Conservation (phyloP, 192 early-diverging fungal species). For the Paraglomus brasilianum region DNA sequence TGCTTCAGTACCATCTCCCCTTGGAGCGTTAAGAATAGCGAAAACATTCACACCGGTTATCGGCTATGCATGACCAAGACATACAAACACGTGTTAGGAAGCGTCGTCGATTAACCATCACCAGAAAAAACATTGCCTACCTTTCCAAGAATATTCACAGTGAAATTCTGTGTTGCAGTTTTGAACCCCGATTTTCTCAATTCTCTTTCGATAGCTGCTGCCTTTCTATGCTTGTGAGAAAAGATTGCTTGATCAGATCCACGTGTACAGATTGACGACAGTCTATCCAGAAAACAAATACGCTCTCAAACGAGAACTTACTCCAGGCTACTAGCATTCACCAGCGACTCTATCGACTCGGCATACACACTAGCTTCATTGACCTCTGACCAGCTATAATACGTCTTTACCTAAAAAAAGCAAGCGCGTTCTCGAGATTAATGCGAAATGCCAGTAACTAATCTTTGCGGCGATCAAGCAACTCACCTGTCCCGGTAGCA, state of each 20-base stretch:
- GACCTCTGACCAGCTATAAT: slow-evolving; percentile 47
- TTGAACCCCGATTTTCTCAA: slow-evolving; percentile 54
- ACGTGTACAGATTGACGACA: background rate
- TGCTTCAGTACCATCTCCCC: slow-evolving; percentile 87
- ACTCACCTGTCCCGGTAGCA: slow-evolving; percentile 67
- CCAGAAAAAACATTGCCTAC: background rate
- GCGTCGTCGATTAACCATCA: too few relatives aligned
- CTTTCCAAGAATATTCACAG: slow-evolving; percentile 35
- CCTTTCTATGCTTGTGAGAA: slow-evolving; percentile 36
- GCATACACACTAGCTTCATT: slow-evolving; percentile 46
- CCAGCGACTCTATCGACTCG: slow-evolving; percentile 37
- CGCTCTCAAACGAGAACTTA: slow-evolving; percentile 38
- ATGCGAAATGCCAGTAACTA: too few relatives aligned
- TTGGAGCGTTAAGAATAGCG: slow-evolving; percentile 75
- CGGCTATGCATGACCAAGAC: background rate
- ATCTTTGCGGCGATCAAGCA: background rate
- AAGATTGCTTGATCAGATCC: background rate
- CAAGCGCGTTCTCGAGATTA: too few relatives aligned
- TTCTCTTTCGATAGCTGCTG: slow-evolving; percentile 48
- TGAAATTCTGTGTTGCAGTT: slow-evolving; percentile 52
- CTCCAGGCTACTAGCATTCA: slow-evolving; percentile 27
- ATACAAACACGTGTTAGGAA: background rate
- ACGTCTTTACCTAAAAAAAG: slow-evolving; percentile 51
- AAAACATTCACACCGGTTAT: slow-evolving; percentile 71
- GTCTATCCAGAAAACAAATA: background rate